Evolutionary conservation across 2,329 filamentous ascomycete genomes (phyloP).

Genomic region (Metarhizium guizhouense): DNA sequence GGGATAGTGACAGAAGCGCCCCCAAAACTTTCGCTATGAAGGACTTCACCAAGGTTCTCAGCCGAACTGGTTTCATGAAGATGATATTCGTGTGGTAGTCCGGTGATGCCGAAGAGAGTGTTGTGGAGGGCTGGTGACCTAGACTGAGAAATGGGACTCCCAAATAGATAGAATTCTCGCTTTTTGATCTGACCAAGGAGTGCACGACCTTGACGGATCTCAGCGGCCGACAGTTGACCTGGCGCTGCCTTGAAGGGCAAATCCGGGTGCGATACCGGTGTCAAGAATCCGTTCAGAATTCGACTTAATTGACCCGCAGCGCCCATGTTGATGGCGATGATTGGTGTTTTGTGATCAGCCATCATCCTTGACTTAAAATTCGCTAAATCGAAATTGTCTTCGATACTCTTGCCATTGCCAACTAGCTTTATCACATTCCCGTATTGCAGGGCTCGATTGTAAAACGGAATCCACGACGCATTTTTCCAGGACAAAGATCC

Average conservation of each 20-base stretch:
- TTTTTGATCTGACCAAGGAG: conserved; percentile 70
- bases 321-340: conserved; percentile 97
- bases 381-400: conserved; percentile 80
- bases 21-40: conserved; percentile 69
- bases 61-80: conserved; percentile 64
- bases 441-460: conserved; percentile 82
- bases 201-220: conserved; percentile 72
- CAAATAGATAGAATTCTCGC: conserved; percentile 79
- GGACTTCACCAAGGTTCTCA: conserved; percentile 51
- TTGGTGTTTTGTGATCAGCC: conserved; percentile 63
- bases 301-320: conserved; percentile 77
- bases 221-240: conserved; percentile 81
- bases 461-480: conserved; percentile 83
- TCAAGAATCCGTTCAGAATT: conserved; percentile 86
- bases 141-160: conserved; percentile 72
- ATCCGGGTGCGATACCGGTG: conserved; percentile 81
- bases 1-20: conserved; percentile 95
- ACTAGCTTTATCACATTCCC: conserved; percentile 94
- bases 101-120: conserved; percentile 63
- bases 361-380: conserved; percentile 73
- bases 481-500: conserved; percentile 79
- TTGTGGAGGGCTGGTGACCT: conserved; percentile 89
- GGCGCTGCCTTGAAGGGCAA: conserved; percentile 92
- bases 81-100: conserved; percentile 77
- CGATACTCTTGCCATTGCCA: conserved; percentile 63